phyloP scores from a whole-genome alignment of 345 rosid species.

The Arabis hirsuta region DNA sequence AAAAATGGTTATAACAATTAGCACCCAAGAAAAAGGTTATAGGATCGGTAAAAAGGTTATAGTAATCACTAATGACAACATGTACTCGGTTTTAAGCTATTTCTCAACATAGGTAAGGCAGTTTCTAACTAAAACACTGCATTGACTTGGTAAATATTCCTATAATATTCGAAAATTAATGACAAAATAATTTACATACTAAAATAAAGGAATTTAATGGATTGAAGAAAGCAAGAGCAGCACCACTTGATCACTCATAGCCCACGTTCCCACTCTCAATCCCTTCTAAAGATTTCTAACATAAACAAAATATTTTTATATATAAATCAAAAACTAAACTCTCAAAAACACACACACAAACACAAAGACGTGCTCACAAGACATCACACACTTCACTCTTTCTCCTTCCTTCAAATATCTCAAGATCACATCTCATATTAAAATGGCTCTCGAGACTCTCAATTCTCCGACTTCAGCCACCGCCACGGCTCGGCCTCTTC shows the following conservation, averaged over 20 bases:
- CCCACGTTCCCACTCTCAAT: slow-evolving; percentile 49
- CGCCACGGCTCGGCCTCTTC: slow-evolving; percentile 45
- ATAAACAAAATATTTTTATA: not conserved
- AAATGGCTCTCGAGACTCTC: slow-evolving; percentile 62
- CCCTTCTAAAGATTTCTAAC: slow-evolving; percentile 34
- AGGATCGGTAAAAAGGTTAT: not conserved
- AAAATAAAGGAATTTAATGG: slow-evolving; percentile 32
- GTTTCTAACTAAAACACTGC: slow-evolving; percentile 21
- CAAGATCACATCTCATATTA: slow-evolving; percentile 13
- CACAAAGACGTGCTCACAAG: slow-evolving; percentile 48
- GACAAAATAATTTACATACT: slow-evolving; percentile 22
- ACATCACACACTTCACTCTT: slow-evolving; percentile 51
- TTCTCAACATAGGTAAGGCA: not conserved
- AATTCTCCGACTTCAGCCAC: slow-evolving; percentile 58
- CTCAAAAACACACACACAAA: slow-evolving; percentile 27
- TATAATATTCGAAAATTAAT: slow-evolving; percentile 25
- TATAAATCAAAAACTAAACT: slow-evolving; percentile 21
- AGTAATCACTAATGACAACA: no score
- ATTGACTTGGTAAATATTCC: slow-evolving; percentile 34
- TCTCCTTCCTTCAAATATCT: slow-evolving; percentile 17
- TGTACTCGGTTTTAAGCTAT: no score
- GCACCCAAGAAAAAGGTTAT: not conserved
- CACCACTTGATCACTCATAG: slow-evolving; percentile 50
- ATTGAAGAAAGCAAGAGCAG: slow-evolving; percentile 44
- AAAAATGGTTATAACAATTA: not conserved